A percentile compares a stretch with the other conserved stretches of the same genome.
phyloP scores from a whole-genome alignment of 2,329 filamentous ascomycete species.

The Alternaria brassicicola region DNA sequence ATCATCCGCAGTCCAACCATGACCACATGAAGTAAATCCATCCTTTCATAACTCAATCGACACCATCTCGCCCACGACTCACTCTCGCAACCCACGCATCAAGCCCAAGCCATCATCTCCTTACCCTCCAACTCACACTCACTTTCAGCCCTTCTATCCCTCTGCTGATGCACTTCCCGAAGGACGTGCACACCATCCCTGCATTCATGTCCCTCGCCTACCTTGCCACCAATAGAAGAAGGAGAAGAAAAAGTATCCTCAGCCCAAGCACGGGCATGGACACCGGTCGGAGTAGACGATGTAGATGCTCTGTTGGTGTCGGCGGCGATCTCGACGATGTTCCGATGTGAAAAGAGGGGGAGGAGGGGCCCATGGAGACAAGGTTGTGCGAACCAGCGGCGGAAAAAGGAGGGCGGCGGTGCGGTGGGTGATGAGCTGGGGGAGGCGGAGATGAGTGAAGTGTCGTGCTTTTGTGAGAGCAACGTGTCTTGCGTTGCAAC shows the following conservation, averaged over 20 bases:
- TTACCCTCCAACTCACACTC: slow-evolving; percentile 12
- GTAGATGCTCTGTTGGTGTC: neutral
- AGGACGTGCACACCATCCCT: slow-evolving; percentile 32
- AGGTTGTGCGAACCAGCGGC: slow-evolving; percentile 24
- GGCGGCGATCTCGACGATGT: slow-evolving; percentile 3
- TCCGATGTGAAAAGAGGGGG: slow-evolving; percentile 23
- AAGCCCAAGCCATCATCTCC: slow-evolving; percentile 15
- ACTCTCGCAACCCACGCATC: neutral
- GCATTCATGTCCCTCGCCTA: neutral
- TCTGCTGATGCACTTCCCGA: slow-evolving; percentile 32
- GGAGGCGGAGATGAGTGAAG: neutral
- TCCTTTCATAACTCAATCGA: neutral
- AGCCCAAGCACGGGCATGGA: slow-evolving; percentile 36
- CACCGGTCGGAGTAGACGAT: slow-evolving; percentile 8
- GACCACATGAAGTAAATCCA: neutral
- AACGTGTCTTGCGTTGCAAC: slow-evolving; percentile 19
- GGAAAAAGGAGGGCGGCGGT: slow-evolving; percentile 22
- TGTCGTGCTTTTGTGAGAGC: neutral
- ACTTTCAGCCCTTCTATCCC: slow-evolving; percentile 8
- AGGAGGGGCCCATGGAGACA: slow-evolving; percentile 16
- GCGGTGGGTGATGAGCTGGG: neutral
- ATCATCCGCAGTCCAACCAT: too few species aligned
- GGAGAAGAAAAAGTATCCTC: slow-evolving; percentile 2
- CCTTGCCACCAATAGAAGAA: neutral
- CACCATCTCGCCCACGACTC: neutral